phyloP scores from a whole-genome alignment of 2,329 filamentous ascomycete genomes.

The Colletotrichum sp. region DNA sequence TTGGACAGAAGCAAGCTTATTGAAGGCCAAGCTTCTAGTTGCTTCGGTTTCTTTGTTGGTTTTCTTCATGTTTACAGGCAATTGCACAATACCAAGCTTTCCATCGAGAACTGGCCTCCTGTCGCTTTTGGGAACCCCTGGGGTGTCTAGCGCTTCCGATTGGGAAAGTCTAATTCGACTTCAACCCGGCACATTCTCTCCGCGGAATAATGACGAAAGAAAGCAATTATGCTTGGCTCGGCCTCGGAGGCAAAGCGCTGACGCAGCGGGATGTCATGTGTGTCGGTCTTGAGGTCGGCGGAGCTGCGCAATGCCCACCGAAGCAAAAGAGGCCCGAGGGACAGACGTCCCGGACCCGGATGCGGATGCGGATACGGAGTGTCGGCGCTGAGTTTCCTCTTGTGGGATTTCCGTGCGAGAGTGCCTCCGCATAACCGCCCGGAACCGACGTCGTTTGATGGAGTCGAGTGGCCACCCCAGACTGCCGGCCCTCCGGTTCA shows the following conservation, averaged over 20 bases:
- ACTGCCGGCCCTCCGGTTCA: background rate
- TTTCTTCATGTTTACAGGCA: background rate
- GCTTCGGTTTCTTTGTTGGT: background rate
- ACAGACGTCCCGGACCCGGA: background rate
- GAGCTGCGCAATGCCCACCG: background rate
- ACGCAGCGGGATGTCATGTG: background rate
- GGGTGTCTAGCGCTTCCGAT: background rate
- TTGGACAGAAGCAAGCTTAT: background rate
- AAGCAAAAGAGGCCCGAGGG: background rate
- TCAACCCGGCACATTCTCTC: background rate
- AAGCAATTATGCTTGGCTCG: background rate
- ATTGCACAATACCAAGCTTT: background rate
- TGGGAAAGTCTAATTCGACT: background rate
- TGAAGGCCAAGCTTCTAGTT: background rate
- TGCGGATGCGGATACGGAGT: conserved; percentile 16
- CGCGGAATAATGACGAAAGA: background rate
- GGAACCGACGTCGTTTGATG: background rate
- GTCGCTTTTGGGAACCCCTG: background rate
- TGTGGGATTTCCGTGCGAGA: background rate
- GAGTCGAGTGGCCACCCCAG: background rate
- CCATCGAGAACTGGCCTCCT: background rate
- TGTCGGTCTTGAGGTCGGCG: background rate
- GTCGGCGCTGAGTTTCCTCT: background rate
- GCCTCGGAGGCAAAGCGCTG: background rate
- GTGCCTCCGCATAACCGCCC: background rate